Evolutionary conservation across 768 basidiomycete genomes (phyloP).

Genomic region (Imleria badia): DNA sequence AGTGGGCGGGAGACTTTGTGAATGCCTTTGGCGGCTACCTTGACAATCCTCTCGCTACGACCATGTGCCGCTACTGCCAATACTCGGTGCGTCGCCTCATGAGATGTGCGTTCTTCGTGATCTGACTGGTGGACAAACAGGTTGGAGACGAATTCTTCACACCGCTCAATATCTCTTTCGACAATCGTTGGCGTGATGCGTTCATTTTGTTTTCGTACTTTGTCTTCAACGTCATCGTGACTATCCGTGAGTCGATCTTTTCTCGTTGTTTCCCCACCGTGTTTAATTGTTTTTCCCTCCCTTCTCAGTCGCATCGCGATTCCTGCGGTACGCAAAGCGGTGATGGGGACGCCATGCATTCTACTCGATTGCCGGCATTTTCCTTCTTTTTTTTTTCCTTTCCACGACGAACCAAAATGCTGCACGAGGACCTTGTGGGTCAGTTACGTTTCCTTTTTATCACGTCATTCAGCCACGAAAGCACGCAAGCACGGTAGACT

Average conservation of each 20-base stretch:
- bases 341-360: conserved; percentile 2
- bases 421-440: background rate
- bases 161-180: conserved; percentile 65
- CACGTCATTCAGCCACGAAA: background rate
- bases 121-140: conserved; percentile 15
- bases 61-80: conserved; percentile 71
- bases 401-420: too few species aligned
- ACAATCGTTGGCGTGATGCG: conserved; percentile 64
- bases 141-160: conserved; percentile 69
- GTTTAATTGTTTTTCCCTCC: background rate
- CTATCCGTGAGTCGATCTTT: conserved; percentile 41
- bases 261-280: background rate
- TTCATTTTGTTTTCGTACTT: conserved; percentile 66
- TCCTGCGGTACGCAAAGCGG: conserved; percentile 69
- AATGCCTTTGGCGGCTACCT: conserved; percentile 68
- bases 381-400: background rate
- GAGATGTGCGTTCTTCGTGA: background rate
- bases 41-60: conserved; percentile 59
- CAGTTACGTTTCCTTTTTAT: background rate
- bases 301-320: conserved; percentile 61
- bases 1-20: conserved; percentile 74
- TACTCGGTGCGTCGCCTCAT: conserved; percentile 38
- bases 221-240: conserved; percentile 68
- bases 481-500: background rate
- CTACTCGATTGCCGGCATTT: background rate